Percentiles rank a stretch among this genome's conserved stretches.
These are phyloP conservation scores for Suillus brevipes DNA, from an alignment of 768 basidiomycete species.

Conservation along the genomic window DNA sequence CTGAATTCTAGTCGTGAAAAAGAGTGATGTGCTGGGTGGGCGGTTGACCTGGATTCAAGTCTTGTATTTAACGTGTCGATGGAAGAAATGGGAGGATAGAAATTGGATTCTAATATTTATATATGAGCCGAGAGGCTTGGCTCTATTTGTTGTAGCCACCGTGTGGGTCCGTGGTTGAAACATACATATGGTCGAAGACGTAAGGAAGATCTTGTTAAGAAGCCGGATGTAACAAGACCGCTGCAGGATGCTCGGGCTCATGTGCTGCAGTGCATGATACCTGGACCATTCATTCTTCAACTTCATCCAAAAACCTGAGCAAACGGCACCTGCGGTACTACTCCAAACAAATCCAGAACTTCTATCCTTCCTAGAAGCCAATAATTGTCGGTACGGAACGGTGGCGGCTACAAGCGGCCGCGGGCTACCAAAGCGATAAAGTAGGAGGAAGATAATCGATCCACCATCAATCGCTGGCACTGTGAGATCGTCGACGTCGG, in stretches of 20 bases:
- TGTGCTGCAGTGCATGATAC: no score
- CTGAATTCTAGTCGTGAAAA: slow-evolving; percentile 18
- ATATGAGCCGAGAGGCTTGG: slow-evolving; percentile 19
- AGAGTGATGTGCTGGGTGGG: slow-evolving; percentile 18
- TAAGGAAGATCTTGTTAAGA: slow-evolving; percentile 2
- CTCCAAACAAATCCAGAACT: no score
- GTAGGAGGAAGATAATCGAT: slow-evolving; percentile 57
- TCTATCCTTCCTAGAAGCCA: no score
- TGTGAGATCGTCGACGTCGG: not conserved
- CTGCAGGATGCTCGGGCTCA: not conserved
- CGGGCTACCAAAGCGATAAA: slow-evolving; percentile 19
- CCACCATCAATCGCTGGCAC: slow-evolving; percentile 11
- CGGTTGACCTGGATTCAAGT: slow-evolving; percentile 1
- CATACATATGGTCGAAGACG: not conserved
- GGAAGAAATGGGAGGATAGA: not conserved
- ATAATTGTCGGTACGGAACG: no score
- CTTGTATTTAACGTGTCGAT: slow-evolving; percentile 5
- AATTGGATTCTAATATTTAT: slow-evolving; percentile 17
- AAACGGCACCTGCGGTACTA: not conserved
- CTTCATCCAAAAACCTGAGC: not conserved
- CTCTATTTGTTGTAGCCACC: slow-evolving; percentile 18
- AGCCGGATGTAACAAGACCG: slow-evolving; percentile 4
- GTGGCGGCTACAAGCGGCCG: not conserved
- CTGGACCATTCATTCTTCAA: not conserved
- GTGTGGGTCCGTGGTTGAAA: not conserved